phyloP scores from a whole-genome alignment of 257 asterid species.

The Cinchona pubescens region DNA sequence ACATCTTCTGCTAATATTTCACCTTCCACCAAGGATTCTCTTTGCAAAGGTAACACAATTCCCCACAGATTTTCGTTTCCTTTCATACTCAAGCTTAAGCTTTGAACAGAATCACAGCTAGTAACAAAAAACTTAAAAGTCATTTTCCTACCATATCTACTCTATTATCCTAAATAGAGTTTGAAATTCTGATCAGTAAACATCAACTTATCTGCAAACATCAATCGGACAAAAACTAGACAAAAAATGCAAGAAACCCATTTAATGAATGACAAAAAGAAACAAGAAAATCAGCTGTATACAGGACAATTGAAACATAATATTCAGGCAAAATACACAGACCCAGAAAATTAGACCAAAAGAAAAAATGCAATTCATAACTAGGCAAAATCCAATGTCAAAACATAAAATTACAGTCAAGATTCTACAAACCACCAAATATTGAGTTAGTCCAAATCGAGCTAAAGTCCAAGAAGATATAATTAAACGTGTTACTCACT shows the following conservation, averaged over 20 bases:
- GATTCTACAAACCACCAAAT: not conserved
- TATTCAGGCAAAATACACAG: not conserved
- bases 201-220: not conserved
- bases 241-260: no score
- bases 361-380: not conserved
- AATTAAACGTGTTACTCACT: conserved; percentile 33
- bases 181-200: not conserved
- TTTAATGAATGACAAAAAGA: not conserved
- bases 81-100: not conserved
- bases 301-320: not conserved
- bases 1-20: not conserved
- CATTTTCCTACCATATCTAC: not conserved
- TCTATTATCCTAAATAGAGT: not conserved
- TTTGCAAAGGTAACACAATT: not conserved
- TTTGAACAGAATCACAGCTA: no score
- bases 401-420: not conserved
- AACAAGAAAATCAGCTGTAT: no score
- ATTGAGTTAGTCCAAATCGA: not conserved
- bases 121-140: not conserved
- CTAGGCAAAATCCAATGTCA: not conserved
- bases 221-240: no score
- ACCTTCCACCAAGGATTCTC: not conserved
- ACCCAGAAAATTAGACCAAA: not conserved
- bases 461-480: not conserved
- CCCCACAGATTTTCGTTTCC: not conserved